Conservation (phyloP, 257 asterid genomes). For the Primulina eburnea region DNA sequence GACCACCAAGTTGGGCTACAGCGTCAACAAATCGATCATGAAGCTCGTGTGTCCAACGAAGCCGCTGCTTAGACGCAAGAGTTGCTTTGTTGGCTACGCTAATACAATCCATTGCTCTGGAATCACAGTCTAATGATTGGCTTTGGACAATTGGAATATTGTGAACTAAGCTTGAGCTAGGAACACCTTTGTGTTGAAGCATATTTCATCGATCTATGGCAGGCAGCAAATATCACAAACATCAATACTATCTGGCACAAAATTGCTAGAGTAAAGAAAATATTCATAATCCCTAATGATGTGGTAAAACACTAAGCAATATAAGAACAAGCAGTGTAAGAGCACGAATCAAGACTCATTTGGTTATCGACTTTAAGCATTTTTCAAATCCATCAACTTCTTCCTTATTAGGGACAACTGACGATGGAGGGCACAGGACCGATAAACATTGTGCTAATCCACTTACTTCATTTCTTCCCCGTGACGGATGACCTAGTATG, state of each 20-base stretch:
- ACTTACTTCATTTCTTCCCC: constrained; percentile 15
- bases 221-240: background rate
- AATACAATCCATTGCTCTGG: constrained; percentile 53
- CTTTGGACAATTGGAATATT: constrained; percentile 27
- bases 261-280: constrained; percentile 10
- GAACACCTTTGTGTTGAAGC: constrained; percentile 37
- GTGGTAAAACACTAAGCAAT: background rate
- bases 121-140: constrained; percentile 40
- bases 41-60: constrained; percentile 97
- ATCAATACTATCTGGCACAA: constrained; percentile 13
- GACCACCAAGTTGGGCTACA: constrained; percentile 98
- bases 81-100: constrained; percentile 50
- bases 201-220: constrained; percentile 32
- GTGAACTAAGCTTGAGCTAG: constrained; percentile 46
- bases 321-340: background rate
- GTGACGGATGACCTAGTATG: background rate
- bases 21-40: constrained; percentile 95
- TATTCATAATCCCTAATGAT: background rate
- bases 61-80: constrained; percentile 89
- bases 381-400: background rate
- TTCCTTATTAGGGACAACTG: background rate
- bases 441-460: background rate
- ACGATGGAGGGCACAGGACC: background rate
- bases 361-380: background rate
- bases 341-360: background rate